These are phyloP conservation scores for sunflower (Helianthus annuus) DNA, from an alignment of 129 eudicot species.

Conservation along the genomic window HanXRQr2.0-SUNRISE NC_035435.2:141177112-141177611, in stretches of 20 bases:
- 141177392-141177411: slow-evolving; percentile 61
- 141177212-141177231: slow-evolving; percentile 68
- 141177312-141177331: neutral
- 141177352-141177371: slow-evolving; percentile 39
- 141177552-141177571: slow-evolving; percentile 55
- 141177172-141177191: slow-evolving; percentile 67
- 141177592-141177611: slow-evolving; percentile 73
- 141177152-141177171: slow-evolving; percentile 58
- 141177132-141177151: slow-evolving; percentile 49
- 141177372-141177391: slow-evolving; percentile 71
- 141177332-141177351: slow-evolving; percentile 6
- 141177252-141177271: slow-evolving; percentile 93
- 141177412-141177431: slow-evolving; percentile 54
- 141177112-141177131: slow-evolving; percentile 54
- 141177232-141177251: slow-evolving; percentile 78
- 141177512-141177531: slow-evolving; percentile 47
- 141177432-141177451: slow-evolving; percentile 38
- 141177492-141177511: neutral
- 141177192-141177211: slow-evolving; percentile 64
- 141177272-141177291: slow-evolving; percentile 94
- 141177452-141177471: too few relatives aligned
- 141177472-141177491: slow-evolving; percentile 15
- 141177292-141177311: slow-evolving; percentile 40
- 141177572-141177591: slow-evolving; percentile 44
- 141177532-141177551: slow-evolving; percentile 79